Percentiles rank a stretch among this genome's conserved stretches.
Evolutionary conservation across 2,329 filamentous ascomycete species (phyloP).

Genomic region (Leptographium procerum): DNA sequence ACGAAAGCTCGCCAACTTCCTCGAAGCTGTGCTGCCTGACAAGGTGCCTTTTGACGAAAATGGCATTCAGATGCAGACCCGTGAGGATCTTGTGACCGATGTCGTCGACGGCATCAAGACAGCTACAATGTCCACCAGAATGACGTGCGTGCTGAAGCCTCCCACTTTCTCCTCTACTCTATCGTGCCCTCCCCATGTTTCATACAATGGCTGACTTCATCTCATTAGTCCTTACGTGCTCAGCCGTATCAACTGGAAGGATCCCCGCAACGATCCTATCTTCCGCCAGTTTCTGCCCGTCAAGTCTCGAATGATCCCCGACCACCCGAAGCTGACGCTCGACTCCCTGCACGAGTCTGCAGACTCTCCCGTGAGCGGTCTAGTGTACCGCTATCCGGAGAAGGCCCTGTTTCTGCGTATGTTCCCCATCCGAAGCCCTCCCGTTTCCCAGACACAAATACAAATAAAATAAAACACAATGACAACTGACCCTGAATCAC

Average conservation of each 20-base stretch:
- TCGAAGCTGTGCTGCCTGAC: slow-evolving; percentile 37
- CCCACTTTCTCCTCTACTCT: no score
- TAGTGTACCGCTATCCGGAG: slow-evolving; percentile 54
- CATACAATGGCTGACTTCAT: neutral
- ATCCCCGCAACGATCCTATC: slow-evolving; percentile 47
- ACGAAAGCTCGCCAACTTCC: slow-evolving; percentile 34
- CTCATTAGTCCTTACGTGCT: slow-evolving; percentile 46
- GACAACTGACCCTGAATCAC: neutral
- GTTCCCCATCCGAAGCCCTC: slow-evolving; percentile 12
- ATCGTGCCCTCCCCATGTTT: neutral
- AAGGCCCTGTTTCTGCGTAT: slow-evolving; percentile 50
- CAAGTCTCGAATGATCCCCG: slow-evolving; percentile 36
- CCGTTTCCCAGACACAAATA: no score
- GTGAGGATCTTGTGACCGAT: slow-evolving; percentile 42
- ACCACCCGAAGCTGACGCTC: slow-evolving; percentile 41
- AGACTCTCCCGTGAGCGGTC: slow-evolving; percentile 43
- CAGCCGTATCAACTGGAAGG: slow-evolving; percentile 45
- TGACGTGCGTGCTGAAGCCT: slow-evolving; percentile 30
- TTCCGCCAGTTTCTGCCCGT: slow-evolving; percentile 50
- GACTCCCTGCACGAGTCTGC: slow-evolving; percentile 48
- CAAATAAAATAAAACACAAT: neutral
- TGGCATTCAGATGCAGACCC: slow-evolving; percentile 27
- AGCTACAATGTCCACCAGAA: slow-evolving; percentile 47
- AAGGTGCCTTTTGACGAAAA: slow-evolving; percentile 28
- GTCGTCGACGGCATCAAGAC: slow-evolving; percentile 37